Evolutionary conservation across 179 eudicot genomes (phyloP).

Genomic region (Silene noctiflora): DNA sequence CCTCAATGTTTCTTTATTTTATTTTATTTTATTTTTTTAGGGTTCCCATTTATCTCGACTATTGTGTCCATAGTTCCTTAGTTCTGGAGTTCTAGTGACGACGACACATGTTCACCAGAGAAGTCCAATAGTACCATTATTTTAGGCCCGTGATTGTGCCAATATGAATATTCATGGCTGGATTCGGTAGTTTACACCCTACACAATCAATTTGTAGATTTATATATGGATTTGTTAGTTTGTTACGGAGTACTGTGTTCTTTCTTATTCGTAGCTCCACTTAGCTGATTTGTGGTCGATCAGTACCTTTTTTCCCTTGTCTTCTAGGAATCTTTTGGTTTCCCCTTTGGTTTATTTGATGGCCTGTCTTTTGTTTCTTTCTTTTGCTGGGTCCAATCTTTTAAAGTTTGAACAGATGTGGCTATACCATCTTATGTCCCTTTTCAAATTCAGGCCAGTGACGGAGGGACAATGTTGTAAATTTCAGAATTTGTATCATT

Average conservation of each 20-base stretch:
- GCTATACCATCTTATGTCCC: neutral
- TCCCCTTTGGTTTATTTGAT: neutral
- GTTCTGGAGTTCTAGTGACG: conserved; percentile 13
- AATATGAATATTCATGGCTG: conserved; percentile 8
- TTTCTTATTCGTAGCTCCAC: neutral
- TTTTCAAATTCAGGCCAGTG: neutral
- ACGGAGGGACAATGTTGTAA: no score
- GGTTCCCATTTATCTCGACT: conserved; percentile 8
- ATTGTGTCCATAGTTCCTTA: neutral
- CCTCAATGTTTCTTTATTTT: conserved; percentile 45
- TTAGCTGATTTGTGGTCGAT: neutral
- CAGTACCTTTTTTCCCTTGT: neutral
- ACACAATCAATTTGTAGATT: conserved; percentile 25
- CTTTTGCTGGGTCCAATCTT: neutral
- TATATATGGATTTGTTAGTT: conserved; percentile 7
- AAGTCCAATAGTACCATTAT: conserved; percentile 1
- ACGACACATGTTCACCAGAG: conserved; percentile 9
- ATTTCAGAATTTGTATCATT: neutral
- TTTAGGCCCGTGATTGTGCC: neutral
- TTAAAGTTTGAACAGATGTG: neutral
- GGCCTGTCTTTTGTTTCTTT: neutral
- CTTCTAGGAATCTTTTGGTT: neutral
- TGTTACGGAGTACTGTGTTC: neutral
- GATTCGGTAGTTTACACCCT: conserved; percentile 24
- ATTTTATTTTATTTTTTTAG: conserved; percentile 37